Evolutionary conservation across 257 asterid genomes (phyloP).

Genomic region (Perilla frutescens): DNA sequence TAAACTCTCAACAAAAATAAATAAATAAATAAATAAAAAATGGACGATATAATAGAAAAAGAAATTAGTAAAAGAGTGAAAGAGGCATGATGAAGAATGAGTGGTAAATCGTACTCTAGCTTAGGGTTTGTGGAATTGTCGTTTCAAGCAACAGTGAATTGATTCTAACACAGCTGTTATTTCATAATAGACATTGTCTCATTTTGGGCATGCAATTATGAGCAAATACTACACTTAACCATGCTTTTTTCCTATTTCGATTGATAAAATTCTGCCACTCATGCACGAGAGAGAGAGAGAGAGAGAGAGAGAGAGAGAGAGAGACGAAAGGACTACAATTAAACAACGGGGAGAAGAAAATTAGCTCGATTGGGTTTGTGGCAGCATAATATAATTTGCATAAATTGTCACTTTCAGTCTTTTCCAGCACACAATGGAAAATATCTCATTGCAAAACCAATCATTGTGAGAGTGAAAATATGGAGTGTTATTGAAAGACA

Average conservation of each 20-base stretch:
- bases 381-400: conserved; percentile 16
- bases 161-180: conserved; percentile 50
- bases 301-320: background rate
- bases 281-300: conserved; percentile 5
- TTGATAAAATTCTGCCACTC: conserved; percentile 29
- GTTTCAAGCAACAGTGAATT: conserved; percentile 35
- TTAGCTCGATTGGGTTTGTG: background rate
- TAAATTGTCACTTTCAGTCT: conserved; percentile 32
- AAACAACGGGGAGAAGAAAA: background rate
- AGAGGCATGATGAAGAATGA: conserved; percentile 29
- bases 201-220: conserved; percentile 52
- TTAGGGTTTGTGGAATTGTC: conserved; percentile 40
- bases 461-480: conserved; percentile 35
- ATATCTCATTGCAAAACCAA: conserved; percentile 38
- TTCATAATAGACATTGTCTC: conserved; percentile 44
- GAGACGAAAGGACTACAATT: background rate
- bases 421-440: conserved; percentile 34
- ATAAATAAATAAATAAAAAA: too few relatives aligned
- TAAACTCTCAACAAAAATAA: too few relatives aligned
- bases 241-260: conserved; percentile 33
- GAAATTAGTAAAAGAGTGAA: background rate
- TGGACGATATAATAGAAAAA: too few relatives aligned
- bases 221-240: conserved; percentile 41
- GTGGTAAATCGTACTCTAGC: conserved; percentile 30
- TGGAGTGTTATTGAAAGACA: background rate